phyloP scores from a whole-genome alignment of 2,329 filamentous ascomycete species.

The Claviceps capensis region DNA sequence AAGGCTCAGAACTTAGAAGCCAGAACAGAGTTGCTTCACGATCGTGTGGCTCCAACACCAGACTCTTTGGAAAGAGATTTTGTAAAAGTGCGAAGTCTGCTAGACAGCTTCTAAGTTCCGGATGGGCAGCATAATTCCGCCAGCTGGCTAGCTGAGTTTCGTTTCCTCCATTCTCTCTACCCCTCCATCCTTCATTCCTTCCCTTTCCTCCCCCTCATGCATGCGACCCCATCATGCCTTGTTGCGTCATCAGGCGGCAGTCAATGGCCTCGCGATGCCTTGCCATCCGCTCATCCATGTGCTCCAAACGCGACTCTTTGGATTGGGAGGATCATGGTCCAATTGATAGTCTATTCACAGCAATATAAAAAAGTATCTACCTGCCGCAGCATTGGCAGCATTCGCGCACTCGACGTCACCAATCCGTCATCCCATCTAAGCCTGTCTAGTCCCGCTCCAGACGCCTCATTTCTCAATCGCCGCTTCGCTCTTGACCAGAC shows the following conservation, averaged over 20 bases:
- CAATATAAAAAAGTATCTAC: not conserved
- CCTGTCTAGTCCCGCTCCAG: not conserved
- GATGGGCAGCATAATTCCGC: too few relatives aligned
- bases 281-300: not conserved
- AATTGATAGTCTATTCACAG: too few relatives aligned
- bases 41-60: not conserved
- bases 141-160: too few relatives aligned
- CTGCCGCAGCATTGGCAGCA: not conserved
- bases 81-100: too few relatives aligned
- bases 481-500: not conserved
- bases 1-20: fast-evolving
- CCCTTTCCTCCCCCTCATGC: not conserved
- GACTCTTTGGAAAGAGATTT: not conserved
- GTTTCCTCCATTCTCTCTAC: not conserved
- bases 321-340: too few relatives aligned
- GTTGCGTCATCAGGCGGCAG: not conserved
- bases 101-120: too few relatives aligned
- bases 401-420: not conserved
- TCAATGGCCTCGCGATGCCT: not conserved
- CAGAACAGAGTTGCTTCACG: not conserved
- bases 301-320: not conserved
- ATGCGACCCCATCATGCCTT: not conserved
- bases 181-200: too few relatives aligned
- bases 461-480: not conserved
- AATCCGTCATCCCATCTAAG: not conserved